phyloP scores from a whole-genome alignment of 163 green algal genomes.

The Chlorella variabilis region DNA sequence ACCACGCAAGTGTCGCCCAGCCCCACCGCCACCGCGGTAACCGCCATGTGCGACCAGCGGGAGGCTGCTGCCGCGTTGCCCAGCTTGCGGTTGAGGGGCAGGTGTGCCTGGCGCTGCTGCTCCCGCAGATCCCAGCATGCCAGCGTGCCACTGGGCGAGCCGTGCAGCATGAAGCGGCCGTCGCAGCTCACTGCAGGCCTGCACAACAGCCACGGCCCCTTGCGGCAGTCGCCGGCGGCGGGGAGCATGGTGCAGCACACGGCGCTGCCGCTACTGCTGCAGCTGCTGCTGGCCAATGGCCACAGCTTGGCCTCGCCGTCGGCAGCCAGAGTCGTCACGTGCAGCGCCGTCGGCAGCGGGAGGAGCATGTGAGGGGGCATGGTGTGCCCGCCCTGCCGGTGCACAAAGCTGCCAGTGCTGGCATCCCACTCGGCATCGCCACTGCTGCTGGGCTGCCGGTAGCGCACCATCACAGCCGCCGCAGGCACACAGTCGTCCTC shows the following conservation, averaged over 20 bases:
- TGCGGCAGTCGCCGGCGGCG: background rate
- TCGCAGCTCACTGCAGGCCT: background rate
- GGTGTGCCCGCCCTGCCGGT: slow-evolving; percentile 24
- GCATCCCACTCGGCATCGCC: background rate
- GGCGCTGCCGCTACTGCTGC: background rate
- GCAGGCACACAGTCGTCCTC: background rate
- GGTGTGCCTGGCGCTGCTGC: background rate
- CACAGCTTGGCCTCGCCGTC: slow-evolving; percentile 21
- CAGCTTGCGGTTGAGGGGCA: background rate
- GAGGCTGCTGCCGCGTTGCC: slow-evolving; percentile 1
- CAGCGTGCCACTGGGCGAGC: background rate
- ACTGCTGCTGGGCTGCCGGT: background rate
- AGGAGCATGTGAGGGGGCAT: background rate
- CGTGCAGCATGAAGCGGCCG: background rate
- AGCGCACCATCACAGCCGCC: background rate
- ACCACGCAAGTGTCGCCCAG: background rate
- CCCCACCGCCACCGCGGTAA: slow-evolving; percentile 5
- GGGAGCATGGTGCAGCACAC: slow-evolving; percentile 13
- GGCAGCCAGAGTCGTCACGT: background rate
- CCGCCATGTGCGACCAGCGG: background rate
- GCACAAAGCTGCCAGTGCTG: background rate
- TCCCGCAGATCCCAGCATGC: background rate
- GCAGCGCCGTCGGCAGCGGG: background rate
- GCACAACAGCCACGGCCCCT: background rate
- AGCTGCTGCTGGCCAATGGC: background rate